Conservation (phyloP, 148 eudicot species). For the Nyssa sinensis region DNA sequence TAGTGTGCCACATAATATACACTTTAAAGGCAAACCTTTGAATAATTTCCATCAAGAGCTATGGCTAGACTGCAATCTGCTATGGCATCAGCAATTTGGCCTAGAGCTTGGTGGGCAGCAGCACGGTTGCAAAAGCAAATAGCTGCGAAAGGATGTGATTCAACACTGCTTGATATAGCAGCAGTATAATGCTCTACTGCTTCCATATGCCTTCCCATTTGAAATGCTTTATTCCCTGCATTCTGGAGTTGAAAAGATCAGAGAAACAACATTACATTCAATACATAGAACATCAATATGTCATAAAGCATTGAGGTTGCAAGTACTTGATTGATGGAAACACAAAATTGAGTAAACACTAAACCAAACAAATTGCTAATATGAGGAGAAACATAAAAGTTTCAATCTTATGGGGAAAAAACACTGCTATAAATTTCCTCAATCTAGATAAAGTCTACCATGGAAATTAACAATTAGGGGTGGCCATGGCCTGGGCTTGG, state of each 20-base stretch:
- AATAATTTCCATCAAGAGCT: constrained; percentile 70
- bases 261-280: neutral
- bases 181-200: constrained; percentile 82
- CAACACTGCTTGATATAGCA: constrained; percentile 65
- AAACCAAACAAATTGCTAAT: too few species aligned
- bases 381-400: too few species aligned
- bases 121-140: constrained; percentile 94
- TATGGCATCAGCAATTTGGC: constrained; percentile 81
- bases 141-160: constrained; percentile 83
- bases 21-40: constrained; percentile 48
- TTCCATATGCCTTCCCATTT: constrained; percentile 69
- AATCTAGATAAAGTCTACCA: too few species aligned
- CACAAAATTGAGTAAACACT: neutral
- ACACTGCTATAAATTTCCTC: too few species aligned
- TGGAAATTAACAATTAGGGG: too few species aligned
- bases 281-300: neutral
- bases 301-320: neutral
- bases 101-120: constrained; percentile 79
- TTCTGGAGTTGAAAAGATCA: constrained; percentile 41
- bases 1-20: neutral
- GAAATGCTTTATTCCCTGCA: constrained; percentile 86
- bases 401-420: too few species aligned
- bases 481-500: too few species aligned
- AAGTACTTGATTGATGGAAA: neutral
- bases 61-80: constrained; percentile 93